Base-by-base conservation (phyloP, 2,329 filamentous ascomycete genomes). In the Didymella glomerata region DNA sequence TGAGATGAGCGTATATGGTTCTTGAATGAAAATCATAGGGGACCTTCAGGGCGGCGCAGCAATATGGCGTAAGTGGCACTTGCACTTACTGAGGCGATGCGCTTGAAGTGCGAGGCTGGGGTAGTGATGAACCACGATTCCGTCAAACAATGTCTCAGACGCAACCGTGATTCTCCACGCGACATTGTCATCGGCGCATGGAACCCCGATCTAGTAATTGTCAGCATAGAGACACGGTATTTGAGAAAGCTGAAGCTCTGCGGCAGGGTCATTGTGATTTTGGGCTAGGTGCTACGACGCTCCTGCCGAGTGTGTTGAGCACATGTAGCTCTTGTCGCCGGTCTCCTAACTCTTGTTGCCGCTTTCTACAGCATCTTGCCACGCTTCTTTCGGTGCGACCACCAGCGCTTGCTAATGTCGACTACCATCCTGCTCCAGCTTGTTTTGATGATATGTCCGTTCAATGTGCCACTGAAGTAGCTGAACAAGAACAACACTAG, bases 401-500 rank as follows among this genome's bases (percentile, higher is more conserved):
- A 54, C 73, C 71, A 74, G 34, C 67, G 62, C 63, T 59, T 64
- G 22, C 64, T 65, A 1, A 66, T 45, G 54, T 76, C 72, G 44
- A 67, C 69, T 30, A 64, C 59, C n/a, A 69, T 60, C n/a, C 74
- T 50, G 52, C 69, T 72, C 68, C 73, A 75, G 9, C 81, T 81
- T 48, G 72, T 76, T 61, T 83, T 83, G 41, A 85, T 79, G 30
- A 83, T 81, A 14, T 60, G 41, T 1, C 82, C 82, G 69, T 88
- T 84, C 61, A 87, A 76, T 0, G 83, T 86, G 16, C 84, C 84
- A 60, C 83, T 86, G n/a, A 84, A 75, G 28, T 81, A 76, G 2
- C 85, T 85, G 69, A 88, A 88, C 10, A 82, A 48, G 20, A 87
- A 83, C 44, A 92, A 75, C 36, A 83, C 76, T 9, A 86, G 59